A percentile compares a stretch with the other conserved stretches of the same genome.
phyloP scores from a whole-genome alignment of 345 rosid genomes.

The Bruguiera sexangula region DNA sequence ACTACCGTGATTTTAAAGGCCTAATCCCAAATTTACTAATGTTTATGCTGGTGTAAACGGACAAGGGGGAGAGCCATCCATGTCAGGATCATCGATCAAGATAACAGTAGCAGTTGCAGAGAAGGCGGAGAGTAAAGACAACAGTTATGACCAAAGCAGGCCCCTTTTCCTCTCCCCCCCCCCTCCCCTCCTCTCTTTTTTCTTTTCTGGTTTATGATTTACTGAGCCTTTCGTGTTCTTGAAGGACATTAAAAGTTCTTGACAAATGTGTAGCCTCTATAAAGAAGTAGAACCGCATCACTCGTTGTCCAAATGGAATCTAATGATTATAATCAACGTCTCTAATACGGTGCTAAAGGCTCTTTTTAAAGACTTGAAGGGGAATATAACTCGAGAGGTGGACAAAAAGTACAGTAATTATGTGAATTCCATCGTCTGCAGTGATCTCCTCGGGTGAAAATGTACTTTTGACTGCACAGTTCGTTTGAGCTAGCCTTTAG shows the following conservation, averaged over 20 bases:
- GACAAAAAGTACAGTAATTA: too few species aligned
- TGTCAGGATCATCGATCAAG: not conserved
- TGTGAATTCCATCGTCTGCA: too few species aligned
- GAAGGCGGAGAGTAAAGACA: conserved; percentile 19
- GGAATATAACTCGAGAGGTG: not conserved
- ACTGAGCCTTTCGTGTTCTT: conserved; percentile 13
- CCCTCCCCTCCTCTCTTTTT: too few species aligned
- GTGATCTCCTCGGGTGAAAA: too few species aligned
- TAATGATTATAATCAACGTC: conserved; percentile 13
- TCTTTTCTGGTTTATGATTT: conserved; percentile 15
- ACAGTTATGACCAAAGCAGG: conserved; percentile 20
- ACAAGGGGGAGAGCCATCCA: too few species aligned
- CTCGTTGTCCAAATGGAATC: conserved; percentile 3
- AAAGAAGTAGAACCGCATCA: too few species aligned
- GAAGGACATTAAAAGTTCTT: conserved; percentile 22
- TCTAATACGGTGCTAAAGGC: conserved; percentile 4
- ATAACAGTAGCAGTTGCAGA: conserved; percentile 13
- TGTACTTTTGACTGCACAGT: too few species aligned
- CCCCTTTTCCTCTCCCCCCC: not conserved
- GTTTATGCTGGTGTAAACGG: too few species aligned
- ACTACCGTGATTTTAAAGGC: too few species aligned
- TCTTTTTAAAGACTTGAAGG: not conserved
- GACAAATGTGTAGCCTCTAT: conserved; percentile 16
- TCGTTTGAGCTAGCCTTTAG: too few species aligned
- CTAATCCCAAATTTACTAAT: too few species aligned